These are phyloP conservation scores for Russula virescens DNA, from an alignment of 768 basidiomycete genomes.

Conservation along the genomic window DNA sequence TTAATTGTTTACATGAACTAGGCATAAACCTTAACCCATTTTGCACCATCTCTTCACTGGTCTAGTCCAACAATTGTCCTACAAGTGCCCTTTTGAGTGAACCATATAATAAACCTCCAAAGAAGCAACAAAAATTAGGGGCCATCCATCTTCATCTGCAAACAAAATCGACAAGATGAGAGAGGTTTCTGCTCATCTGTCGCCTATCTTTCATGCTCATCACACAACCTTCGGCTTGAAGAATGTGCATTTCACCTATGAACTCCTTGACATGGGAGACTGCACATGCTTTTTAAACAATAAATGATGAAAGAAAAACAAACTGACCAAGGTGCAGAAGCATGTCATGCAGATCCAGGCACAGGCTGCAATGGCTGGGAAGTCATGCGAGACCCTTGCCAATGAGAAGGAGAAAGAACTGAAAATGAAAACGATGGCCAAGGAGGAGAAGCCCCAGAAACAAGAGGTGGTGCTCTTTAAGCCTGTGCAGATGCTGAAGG, in stretches of 20 bases:
- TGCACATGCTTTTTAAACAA: slow-evolving; percentile 15
- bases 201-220: slow-evolving; percentile 26
- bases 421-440: slow-evolving; percentile 64
- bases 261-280: not conserved
- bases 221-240: slow-evolving; percentile 71
- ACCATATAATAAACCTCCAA: slow-evolving; percentile 61
- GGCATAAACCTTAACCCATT: no score
- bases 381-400: slow-evolving; percentile 70
- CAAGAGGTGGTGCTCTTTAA: slow-evolving; percentile 82
- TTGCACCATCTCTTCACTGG: no score
- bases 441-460: slow-evolving; percentile 78
- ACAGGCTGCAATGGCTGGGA: slow-evolving; percentile 67
- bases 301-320: slow-evolving; percentile 68
- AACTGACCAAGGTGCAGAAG: slow-evolving; percentile 88
- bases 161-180: slow-evolving; percentile 80
- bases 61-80: no score
- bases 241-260: slow-evolving; percentile 51
- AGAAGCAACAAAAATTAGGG: slow-evolving; percentile 53
- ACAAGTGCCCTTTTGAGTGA: no score
- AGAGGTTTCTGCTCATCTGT: slow-evolving; percentile 26
- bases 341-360: slow-evolving; percentile 75
- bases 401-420: slow-evolving; percentile 84
- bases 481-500: slow-evolving; percentile 74
- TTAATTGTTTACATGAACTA: no score
- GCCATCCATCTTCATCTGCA: slow-evolving; percentile 53